These are phyloP conservation scores for Trichoderma orchidacearum DNA, from an alignment of 495 filamentous ascomycete genomes.

Conservation along the genomic window DNA sequence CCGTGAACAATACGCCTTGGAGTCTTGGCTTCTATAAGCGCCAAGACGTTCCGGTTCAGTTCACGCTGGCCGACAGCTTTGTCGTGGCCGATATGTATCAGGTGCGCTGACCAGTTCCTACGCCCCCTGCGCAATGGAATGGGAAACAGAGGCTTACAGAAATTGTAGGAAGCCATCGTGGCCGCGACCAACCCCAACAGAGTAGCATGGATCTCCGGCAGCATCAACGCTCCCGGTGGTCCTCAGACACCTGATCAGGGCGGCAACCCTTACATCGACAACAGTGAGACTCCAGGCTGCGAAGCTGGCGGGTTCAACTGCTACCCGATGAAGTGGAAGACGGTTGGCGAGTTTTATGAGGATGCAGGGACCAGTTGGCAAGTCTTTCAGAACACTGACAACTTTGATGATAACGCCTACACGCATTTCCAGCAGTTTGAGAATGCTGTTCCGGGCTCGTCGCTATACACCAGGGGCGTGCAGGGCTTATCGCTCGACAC, in stretches of 20 bases:
- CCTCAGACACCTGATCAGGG: constrained; percentile 30
- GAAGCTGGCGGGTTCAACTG: constrained; percentile 30
- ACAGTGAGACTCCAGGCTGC: constrained; percentile 41
- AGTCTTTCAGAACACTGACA: constrained; percentile 38
- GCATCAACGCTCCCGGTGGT: constrained; percentile 36
- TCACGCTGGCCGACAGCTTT: constrained; percentile 39
- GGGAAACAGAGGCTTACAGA: neutral
- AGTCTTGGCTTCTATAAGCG: constrained; percentile 37
- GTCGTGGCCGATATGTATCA: constrained; percentile 44
- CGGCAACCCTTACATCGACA: constrained; percentile 37
- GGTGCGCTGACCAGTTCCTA: constrained; percentile 10
- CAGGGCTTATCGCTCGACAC: constrained; percentile 28
- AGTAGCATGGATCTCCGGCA: constrained; percentile 38
- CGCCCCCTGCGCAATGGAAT: neutral
- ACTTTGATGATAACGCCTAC: constrained; percentile 42
- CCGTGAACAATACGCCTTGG: constrained; percentile 38
- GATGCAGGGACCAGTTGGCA: constrained; percentile 41
- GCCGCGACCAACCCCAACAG: constrained; percentile 42
- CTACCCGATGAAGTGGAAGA: constrained; percentile 43
- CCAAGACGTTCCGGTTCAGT: constrained; percentile 38
- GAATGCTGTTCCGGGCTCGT: constrained; percentile 19
- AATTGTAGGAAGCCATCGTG: constrained; percentile 31
- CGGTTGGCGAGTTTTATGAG: constrained; percentile 36
- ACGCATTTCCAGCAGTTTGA: constrained; percentile 43
- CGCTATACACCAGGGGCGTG: constrained; percentile 30